These are phyloP conservation scores for Mycena belliarum DNA, from an alignment of 768 basidiomycete genomes.

Conservation along the genomic window DNA sequence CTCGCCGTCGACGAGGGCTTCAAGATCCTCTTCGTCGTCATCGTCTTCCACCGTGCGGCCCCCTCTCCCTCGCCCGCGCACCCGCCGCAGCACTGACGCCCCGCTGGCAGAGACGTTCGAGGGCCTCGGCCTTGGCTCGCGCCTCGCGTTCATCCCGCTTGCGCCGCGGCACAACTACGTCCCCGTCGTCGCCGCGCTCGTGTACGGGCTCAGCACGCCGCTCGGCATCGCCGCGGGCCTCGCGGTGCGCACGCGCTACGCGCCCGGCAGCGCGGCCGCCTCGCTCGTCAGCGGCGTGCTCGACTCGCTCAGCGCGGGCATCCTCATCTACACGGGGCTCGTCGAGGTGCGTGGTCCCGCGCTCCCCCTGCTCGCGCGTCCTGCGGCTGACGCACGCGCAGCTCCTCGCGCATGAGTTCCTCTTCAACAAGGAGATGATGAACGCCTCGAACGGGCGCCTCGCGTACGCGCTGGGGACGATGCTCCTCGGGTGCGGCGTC, in stretches of 20 bases:
- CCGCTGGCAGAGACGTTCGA: slow-evolving; percentile 73
- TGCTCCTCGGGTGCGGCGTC: slow-evolving; percentile 76
- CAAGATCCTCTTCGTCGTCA: slow-evolving; percentile 82
- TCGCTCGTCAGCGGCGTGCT: slow-evolving; percentile 83
- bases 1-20: slow-evolving; percentile 85
- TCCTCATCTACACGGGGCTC: slow-evolving; percentile 84
- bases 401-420: slow-evolving; percentile 93
- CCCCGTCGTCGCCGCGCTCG: slow-evolving; percentile 57
- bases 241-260: slow-evolving; percentile 77
- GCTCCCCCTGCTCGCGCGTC: background rate
- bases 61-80: background rate
- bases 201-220: slow-evolving; percentile 83
- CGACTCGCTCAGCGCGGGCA: slow-evolving; percentile 85
- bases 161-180: slow-evolving; percentile 54
- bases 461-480: slow-evolving; percentile 69
- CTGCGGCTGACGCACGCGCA: slow-evolving; percentile 27
- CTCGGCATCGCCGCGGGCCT: slow-evolving; percentile 87
- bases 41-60: slow-evolving; percentile 88
- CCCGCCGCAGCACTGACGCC: background rate
- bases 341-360: slow-evolving; percentile 62
- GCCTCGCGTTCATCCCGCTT: slow-evolving; percentile 76
- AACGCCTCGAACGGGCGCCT: slow-evolving; percentile 62
- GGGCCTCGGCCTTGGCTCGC: slow-evolving; percentile 89
- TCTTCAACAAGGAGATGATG: slow-evolving; percentile 89
- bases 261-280: slow-evolving; percentile 75